Evolutionary conservation across 2,329 filamentous ascomycete genomes (phyloP).

Genomic region (Colletotrichum falcatum): DNA sequence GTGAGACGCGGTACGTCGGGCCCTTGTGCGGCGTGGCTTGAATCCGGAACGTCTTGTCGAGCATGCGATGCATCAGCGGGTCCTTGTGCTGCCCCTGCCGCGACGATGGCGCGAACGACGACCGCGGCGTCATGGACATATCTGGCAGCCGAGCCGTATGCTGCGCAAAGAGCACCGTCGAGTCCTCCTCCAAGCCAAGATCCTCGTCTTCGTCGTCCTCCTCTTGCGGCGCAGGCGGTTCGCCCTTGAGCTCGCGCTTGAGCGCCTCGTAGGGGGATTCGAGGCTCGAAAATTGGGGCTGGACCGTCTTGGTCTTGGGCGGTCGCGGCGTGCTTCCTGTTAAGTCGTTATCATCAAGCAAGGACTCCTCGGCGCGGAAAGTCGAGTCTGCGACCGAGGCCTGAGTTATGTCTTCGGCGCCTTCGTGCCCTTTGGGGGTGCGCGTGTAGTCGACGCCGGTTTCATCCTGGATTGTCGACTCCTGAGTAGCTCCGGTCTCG

Average conservation of each 20-base stretch:
- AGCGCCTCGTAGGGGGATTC: slow-evolving; percentile 83
- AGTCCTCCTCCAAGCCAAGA: slow-evolving; percentile 56
- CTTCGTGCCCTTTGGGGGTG: slow-evolving; percentile 46
- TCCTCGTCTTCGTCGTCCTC: slow-evolving; percentile 51
- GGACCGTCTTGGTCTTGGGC: slow-evolving; percentile 62
- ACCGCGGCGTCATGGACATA: slow-evolving; percentile 71
- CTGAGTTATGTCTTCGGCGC: slow-evolving; percentile 54
- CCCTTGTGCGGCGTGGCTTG: slow-evolving; percentile 87
- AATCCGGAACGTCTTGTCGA: slow-evolving; percentile 95
- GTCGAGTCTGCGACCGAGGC: slow-evolving; percentile 51
- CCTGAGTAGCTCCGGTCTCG: slow-evolving; percentile 62
- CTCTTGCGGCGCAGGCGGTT: slow-evolving; percentile 48
- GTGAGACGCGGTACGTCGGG: slow-evolving; percentile 56
- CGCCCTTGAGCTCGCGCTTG: slow-evolving; percentile 72
- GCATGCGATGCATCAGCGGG: slow-evolving; percentile 87
- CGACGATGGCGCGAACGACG: slow-evolving; percentile 46
- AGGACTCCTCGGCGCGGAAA: slow-evolving; percentile 69
- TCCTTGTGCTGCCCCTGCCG: slow-evolving; percentile 70
- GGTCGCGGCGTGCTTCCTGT: slow-evolving; percentile 76
- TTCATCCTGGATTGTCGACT: slow-evolving; percentile 68
- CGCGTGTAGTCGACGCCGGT: slow-evolving; percentile 56
- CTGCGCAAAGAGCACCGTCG: slow-evolving; percentile 63
- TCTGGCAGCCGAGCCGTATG: slow-evolving; percentile 68
- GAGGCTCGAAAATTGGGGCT: slow-evolving; percentile 71
- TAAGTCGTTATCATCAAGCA: slow-evolving; percentile 73